Evolutionary conservation across 352 stramenopile species (phyloP).

Genomic region (Nothophytophthora sp.): DNA sequence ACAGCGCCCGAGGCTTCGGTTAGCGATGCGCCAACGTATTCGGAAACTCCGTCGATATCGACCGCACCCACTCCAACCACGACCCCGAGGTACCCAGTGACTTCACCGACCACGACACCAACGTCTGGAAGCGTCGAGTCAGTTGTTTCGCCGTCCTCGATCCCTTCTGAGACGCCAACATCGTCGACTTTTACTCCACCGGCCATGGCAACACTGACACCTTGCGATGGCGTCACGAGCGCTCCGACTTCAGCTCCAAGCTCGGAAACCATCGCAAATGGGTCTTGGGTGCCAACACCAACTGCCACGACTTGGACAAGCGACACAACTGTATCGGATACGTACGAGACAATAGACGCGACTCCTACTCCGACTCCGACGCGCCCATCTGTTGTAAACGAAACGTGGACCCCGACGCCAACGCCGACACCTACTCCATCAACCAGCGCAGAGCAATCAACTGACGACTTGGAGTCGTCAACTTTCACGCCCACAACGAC

Average conservation of each 20-base stretch:
- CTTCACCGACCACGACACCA: background rate
- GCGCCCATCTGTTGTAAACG: too few species aligned
- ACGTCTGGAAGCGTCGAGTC: too few species aligned
- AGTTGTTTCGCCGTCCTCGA: too few species aligned
- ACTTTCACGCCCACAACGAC: conserved; percentile 1
- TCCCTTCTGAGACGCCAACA: background rate
- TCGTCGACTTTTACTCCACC: background rate
- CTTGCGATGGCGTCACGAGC: conserved; percentile 2
- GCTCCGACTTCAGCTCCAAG: background rate
- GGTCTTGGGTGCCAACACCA: conserved; percentile 2
- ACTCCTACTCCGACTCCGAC: background rate
- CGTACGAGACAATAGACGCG: background rate
- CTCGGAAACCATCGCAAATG: background rate
- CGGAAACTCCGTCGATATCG: background rate
- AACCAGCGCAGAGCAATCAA: background rate
- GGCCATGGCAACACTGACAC: background rate
- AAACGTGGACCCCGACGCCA: background rate
- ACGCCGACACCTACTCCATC: background rate
- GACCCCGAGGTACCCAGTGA: too few species aligned
- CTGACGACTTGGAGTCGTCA: background rate
- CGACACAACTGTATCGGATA: background rate
- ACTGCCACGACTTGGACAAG: background rate
- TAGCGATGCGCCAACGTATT: background rate
- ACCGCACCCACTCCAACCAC: too few species aligned
- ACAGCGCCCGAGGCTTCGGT: background rate